Evolutionary conservation across 2,329 filamentous ascomycete genomes (phyloP).

Genomic region (Venturia carpophila): DNA sequence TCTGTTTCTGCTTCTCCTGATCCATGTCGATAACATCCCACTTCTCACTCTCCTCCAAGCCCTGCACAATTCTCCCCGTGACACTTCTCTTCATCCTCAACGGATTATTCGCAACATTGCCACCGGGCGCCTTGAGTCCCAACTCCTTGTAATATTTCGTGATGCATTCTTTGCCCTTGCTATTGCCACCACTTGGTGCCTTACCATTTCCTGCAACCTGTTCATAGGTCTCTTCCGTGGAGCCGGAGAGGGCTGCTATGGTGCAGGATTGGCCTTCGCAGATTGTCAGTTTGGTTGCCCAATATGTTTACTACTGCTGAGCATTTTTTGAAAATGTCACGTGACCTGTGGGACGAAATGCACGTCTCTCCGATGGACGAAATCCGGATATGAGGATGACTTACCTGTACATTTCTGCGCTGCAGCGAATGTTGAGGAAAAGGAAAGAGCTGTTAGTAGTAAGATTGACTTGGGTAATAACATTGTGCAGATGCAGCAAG

Average conservation of each 20-base stretch:
- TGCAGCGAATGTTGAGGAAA: neutral
- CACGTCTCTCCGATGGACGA: neutral
- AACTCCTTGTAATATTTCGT: conserved; percentile 6
- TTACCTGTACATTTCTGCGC: neutral
- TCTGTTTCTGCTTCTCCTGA: neutral
- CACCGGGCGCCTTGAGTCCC: neutral
- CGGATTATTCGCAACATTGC: neutral
- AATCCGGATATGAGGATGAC: neutral
- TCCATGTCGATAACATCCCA: neutral
- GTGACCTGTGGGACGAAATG: neutral
- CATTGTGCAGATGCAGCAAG: neutral
- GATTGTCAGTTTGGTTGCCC: neutral
- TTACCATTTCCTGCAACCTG: neutral
- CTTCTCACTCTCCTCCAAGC: neutral
- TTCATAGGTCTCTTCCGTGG: neutral
- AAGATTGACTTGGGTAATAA: neutral
- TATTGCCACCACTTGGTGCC: neutral
- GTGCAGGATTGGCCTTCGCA: neutral
- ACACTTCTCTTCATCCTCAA: neutral
- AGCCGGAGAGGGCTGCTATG: conserved; percentile 6
- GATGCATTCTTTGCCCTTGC: conserved; percentile 6
- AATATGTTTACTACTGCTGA: too few species aligned
- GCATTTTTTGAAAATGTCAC: too few species aligned
- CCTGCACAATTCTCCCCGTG: neutral
- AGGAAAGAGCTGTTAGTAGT: neutral